phyloP scores from a whole-genome alignment of 345 rosid species.

The Populus euphratica region DNA sequence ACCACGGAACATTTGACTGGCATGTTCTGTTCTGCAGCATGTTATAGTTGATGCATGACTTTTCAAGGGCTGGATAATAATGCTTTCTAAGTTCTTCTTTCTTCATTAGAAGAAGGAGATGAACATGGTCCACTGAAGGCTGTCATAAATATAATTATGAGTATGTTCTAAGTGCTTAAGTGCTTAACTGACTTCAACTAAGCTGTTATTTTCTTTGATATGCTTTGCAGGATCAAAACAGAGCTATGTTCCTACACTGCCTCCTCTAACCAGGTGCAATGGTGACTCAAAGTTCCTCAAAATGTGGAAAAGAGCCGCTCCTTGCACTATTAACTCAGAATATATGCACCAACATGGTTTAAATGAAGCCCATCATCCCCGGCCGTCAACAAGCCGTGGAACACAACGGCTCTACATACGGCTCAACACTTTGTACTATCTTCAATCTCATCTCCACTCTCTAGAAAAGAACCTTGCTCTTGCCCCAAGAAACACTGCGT shows the following conservation, averaged over 20 bases:
- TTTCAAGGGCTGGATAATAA: neutral
- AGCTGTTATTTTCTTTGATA: neutral
- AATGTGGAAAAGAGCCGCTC: conserved; percentile 72
- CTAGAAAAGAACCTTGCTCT: conserved; percentile 75
- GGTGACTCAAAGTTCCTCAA: conserved; percentile 57
- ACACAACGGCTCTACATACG: conserved; percentile 87
- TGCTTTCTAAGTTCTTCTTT: neutral
- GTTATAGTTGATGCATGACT: neutral
- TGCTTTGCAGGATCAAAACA: conserved; percentile 60
- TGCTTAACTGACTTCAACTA: neutral
- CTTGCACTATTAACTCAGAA: conserved; percentile 42
- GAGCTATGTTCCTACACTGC: conserved; percentile 73
- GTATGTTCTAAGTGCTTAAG: neutral
- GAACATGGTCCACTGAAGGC: neutral
- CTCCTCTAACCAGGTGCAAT: conserved; percentile 87
- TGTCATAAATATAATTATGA: neutral
- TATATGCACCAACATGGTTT: conserved; percentile 23
- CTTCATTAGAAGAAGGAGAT: neutral
- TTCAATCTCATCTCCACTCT: conserved; percentile 66
- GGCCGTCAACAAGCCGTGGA: conserved; percentile 87
- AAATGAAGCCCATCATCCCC: conserved; percentile 56
- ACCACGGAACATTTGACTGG: neutral
- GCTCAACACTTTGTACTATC: conserved; percentile 76
- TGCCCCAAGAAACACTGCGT: conserved; percentile 42
- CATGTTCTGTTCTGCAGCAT: neutral